phyloP scores from a whole-genome alignment of 345 rosid species.

The Mercurialis annua region DNA sequence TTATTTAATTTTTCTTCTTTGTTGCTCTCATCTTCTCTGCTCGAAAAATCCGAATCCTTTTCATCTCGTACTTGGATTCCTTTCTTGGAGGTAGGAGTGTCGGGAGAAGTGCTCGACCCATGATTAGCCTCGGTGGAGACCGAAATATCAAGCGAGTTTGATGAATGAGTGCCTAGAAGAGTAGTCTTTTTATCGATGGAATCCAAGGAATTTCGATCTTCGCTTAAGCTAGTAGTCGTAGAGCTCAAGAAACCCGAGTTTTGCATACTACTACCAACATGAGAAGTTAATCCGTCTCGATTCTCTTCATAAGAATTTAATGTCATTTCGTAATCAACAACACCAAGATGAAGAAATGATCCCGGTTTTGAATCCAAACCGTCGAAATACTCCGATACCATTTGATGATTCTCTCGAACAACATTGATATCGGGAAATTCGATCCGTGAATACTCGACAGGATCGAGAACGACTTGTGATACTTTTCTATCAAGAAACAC shows the following conservation, averaged over 20 bases:
- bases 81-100: conserved; percentile 57
- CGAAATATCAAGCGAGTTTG: conserved; percentile 21
- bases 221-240: conserved; percentile 72
- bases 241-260: conserved; percentile 59
- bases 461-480: conserved; percentile 42
- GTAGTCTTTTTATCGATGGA: conserved; percentile 46
- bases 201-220: conserved; percentile 62
- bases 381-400: conserved; percentile 73
- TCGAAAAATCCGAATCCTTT: conserved; percentile 23
- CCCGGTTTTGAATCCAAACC: conserved; percentile 39
- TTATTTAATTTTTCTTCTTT: conserved; percentile 18
- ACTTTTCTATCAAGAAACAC: conserved; percentile 66
- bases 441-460: conserved; percentile 74
- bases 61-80: conserved; percentile 28
- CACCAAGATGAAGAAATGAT: conserved; percentile 68
- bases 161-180: conserved; percentile 20
- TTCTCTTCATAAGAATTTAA: conserved; percentile 42
- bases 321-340: conserved; percentile 47
- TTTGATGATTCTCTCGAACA: conserved; percentile 64
- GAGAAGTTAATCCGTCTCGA: conserved; percentile 29
- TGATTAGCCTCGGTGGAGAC: conserved; percentile 32
- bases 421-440: conserved; percentile 79
- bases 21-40: conserved; percentile 28
- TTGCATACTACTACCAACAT: conserved; percentile 44
- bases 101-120: conserved; percentile 35